phyloP scores from a whole-genome alignment of 345 rosid genomes.

The Mallotus nudiflorus region DNA sequence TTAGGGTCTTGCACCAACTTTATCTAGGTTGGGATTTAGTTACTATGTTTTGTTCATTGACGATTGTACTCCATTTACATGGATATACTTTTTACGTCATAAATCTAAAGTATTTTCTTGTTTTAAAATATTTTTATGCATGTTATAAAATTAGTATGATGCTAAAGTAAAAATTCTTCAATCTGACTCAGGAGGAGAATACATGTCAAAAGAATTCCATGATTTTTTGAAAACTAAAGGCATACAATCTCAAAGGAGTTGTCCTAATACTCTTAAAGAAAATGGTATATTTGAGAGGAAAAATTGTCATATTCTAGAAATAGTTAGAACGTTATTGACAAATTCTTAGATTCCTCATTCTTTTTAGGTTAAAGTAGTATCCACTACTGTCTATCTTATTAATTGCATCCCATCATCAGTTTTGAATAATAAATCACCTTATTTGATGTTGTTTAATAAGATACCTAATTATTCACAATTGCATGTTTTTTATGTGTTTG shows the following conservation, averaged over 20 bases:
- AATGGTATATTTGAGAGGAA: no score
- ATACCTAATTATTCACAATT: neutral
- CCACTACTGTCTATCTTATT: neutral
- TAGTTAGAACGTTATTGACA: neutral
- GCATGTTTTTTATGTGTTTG: no score
- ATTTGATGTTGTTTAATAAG: neutral
- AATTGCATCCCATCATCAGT: neutral
- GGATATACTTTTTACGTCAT: neutral
- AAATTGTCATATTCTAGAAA: neutral
- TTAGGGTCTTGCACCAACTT: no score
- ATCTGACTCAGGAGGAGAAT: no score
- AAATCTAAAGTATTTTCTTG: neutral
- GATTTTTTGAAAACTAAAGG: neutral
- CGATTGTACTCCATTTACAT: neutral
- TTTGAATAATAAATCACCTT: neutral
- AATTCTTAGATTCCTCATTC: neutral
- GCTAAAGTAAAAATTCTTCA: neutral
- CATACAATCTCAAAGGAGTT: neutral
- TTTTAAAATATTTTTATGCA: neutral
- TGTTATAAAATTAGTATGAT: neutral
- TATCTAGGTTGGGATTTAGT: no score
- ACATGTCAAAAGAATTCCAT: neutral
- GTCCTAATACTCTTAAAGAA: neutral
- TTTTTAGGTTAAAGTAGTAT: neutral
- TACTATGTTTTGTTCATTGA: no score